These are phyloP conservation scores for Golubevia sp. DNA, from an alignment of 1,284 basidiomycete species.

Conservation along the genomic window DNA sequence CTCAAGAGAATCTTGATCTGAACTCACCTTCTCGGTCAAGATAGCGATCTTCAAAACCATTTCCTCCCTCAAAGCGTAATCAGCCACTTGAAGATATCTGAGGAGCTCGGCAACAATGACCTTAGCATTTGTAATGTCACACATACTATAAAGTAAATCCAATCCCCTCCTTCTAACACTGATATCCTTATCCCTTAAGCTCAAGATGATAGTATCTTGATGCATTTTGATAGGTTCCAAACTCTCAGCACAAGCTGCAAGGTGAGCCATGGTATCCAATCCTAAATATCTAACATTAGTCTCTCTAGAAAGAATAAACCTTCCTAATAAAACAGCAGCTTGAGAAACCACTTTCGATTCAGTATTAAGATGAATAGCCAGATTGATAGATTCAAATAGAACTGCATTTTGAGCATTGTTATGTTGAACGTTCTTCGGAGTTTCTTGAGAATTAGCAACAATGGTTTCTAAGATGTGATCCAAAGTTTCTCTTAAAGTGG, in stretches of 20 bases:
- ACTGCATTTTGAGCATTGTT: conserved; percentile 58
- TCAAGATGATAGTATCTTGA: conserved; percentile 48
- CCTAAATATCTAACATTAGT: conserved; percentile 58
- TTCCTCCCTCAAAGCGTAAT: conserved; percentile 51
- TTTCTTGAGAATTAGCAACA: conserved; percentile 41
- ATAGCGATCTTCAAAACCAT: conserved; percentile 57
- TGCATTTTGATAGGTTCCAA: conserved; percentile 58
- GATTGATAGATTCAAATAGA: conserved; percentile 56
- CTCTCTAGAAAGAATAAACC: conserved; percentile 51
- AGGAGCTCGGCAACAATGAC: conserved; percentile 53
- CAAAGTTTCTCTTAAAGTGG: conserved; percentile 25
- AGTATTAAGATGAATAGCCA: conserved; percentile 57
- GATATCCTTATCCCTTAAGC: conserved; percentile 52
- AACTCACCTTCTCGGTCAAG: conserved; percentile 41
- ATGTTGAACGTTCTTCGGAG: conserved; percentile 55
- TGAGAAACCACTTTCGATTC: conserved; percentile 40
- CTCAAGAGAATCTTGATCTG: not conserved
- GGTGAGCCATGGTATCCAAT: conserved; percentile 56
- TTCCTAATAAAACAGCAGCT: conserved; percentile 44
- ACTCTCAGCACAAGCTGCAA: conserved; percentile 42
- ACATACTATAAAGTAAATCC: conserved; percentile 57
- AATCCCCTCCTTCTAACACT: conserved; percentile 53
- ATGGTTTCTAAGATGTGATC: conserved; percentile 46
- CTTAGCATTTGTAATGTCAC: conserved; percentile 52
- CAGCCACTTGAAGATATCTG: conserved; percentile 51